These are phyloP conservation scores for Chlorociboria aeruginascens DNA, from an alignment of 495 filamentous ascomycete genomes.

Conservation along the genomic window DNA sequence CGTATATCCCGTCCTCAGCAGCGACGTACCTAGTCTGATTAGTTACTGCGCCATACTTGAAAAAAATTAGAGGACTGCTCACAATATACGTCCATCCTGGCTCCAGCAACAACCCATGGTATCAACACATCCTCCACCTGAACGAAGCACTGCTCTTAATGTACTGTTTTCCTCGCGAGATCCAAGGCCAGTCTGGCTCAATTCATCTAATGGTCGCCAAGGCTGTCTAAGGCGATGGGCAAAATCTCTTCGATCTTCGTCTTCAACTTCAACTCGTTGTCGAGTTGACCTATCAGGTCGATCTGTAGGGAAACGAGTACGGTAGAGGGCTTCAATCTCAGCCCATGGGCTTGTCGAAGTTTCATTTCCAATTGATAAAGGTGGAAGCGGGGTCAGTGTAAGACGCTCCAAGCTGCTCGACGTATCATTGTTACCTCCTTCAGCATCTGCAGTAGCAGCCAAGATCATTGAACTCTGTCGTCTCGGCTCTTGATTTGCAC, in stretches of 20 bases:
- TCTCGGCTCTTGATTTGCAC: conserved; percentile 8
- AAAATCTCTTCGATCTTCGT: conserved; percentile 14
- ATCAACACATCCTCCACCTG: background rate
- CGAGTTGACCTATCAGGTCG: conserved; percentile 12
- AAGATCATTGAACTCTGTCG: conserved; percentile 11
- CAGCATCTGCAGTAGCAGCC: conserved; percentile 9
- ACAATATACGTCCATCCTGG: conserved; percentile 57
- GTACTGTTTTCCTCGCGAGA: conserved; percentile 3
- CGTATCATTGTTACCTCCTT: conserved; percentile 9
- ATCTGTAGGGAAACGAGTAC: conserved; percentile 16
- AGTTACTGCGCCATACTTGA: background rate
- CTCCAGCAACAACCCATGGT: conserved; percentile 65
- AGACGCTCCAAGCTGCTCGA: conserved; percentile 10
- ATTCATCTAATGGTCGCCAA: conserved; percentile 10
- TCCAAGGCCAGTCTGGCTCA: background rate
- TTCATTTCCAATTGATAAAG: background rate
- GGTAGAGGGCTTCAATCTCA: conserved; percentile 24
- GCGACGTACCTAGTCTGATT: conserved; percentile 47
- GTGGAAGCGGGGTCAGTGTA: conserved; percentile 4
- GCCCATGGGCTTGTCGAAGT: conserved; percentile 20
- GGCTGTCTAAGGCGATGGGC: conserved; percentile 14
- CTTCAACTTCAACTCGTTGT: conserved; percentile 13
- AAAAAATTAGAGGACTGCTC: conserved; percentile 27
- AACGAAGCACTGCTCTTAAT: background rate
- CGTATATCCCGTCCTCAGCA: conserved; percentile 64